phyloP scores from a whole-genome alignment of 495 filamentous ascomycete species.

The Hypoxylon lenormandii region DNA sequence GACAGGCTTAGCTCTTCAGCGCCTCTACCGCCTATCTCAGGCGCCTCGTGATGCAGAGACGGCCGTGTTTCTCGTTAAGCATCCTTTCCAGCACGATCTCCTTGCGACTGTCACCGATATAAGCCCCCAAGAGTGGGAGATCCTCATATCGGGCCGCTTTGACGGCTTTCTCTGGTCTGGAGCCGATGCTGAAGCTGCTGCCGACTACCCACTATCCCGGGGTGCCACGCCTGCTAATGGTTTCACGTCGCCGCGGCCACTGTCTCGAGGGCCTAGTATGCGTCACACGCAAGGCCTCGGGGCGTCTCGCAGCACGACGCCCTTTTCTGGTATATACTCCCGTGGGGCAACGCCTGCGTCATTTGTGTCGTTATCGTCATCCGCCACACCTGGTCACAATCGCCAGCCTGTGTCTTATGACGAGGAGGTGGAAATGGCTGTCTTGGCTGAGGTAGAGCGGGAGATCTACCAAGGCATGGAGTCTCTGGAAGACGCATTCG shows the following conservation, averaged over 20 bases:
- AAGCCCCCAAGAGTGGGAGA: constrained; percentile 91
- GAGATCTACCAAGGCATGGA: constrained; percentile 96
- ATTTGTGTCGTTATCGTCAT: constrained; percentile 60
- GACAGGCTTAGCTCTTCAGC: constrained; percentile 79
- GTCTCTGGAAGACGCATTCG: constrained; percentile 92
- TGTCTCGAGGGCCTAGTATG: constrained; percentile 45
- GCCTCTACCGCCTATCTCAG: constrained; percentile 79
- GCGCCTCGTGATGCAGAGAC: constrained; percentile 84
- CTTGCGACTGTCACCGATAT: constrained; percentile 89
- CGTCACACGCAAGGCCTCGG: constrained; percentile 48
- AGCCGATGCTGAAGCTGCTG: constrained; percentile 71
- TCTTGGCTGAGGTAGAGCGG: constrained; percentile 88
- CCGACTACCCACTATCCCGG: constrained; percentile 64
- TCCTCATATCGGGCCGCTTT: constrained; percentile 93
- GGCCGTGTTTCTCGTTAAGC: constrained; percentile 87
- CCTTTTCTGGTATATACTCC: constrained; percentile 51
- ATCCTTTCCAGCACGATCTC: constrained; percentile 83
- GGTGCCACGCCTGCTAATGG: constrained; percentile 65
- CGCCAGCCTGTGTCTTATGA: constrained; percentile 78
- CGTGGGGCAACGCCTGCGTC: constrained; percentile 55
- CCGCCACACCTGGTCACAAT: constrained; percentile 51
- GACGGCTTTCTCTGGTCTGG: constrained; percentile 97
- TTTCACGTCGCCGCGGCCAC: constrained; percentile 55
- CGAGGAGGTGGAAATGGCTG: constrained; percentile 92
- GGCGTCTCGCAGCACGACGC: constrained; percentile 54